A percentile compares a stretch with the other conserved stretches of the same genome.
Conservation (phyloP, 148 eudicot genomes). For the Rhododendron henanense region DNA sequence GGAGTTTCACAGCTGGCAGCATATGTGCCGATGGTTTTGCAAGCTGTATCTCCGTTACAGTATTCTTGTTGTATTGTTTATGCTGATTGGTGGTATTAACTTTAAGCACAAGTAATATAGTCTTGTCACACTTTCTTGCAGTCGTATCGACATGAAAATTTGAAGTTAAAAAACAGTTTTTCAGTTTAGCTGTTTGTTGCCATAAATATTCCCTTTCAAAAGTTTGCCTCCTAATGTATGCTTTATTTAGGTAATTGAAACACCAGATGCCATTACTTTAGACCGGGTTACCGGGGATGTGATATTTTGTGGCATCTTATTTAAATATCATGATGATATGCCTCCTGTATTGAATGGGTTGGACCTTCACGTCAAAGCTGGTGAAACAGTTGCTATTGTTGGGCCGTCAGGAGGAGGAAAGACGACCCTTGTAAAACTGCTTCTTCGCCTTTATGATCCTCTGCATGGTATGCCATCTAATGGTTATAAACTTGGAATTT, state of each 20-base stretch:
- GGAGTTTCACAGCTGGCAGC: conserved; percentile 1
- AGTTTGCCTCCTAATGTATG: conserved; percentile 5
- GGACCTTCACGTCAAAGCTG: conserved; percentile 74
- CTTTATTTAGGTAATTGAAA: conserved; percentile 54
- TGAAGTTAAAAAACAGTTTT: neutral
- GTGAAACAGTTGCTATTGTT: conserved; percentile 90
- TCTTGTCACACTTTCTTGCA: neutral
- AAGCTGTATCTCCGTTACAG: neutral
- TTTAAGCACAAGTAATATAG: neutral
- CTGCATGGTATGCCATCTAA: conserved; percentile 46
- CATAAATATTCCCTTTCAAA: neutral
- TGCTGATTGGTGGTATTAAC: neutral
- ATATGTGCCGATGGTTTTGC: neutral
- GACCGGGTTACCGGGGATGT: conserved; percentile 66
- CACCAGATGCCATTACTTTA: conserved; percentile 62
- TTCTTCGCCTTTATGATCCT: conserved; percentile 97
- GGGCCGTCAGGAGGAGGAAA: conserved; percentile 99
- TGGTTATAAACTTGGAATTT: neutral
- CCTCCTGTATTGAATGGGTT: conserved; percentile 65
- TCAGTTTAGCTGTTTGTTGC: neutral
- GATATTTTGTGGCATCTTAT: conserved; percentile 55
- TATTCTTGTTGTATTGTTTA: neutral
- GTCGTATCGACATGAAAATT: neutral
- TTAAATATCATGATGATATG: conserved; percentile 54
- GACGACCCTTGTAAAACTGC: conserved; percentile 80